A percentile compares a stretch with the other conserved stretches of the same genome.
Evolutionary conservation across 2,329 filamentous ascomycete genomes (phyloP).

Genomic region (Delphinella strobiligena): DNA sequence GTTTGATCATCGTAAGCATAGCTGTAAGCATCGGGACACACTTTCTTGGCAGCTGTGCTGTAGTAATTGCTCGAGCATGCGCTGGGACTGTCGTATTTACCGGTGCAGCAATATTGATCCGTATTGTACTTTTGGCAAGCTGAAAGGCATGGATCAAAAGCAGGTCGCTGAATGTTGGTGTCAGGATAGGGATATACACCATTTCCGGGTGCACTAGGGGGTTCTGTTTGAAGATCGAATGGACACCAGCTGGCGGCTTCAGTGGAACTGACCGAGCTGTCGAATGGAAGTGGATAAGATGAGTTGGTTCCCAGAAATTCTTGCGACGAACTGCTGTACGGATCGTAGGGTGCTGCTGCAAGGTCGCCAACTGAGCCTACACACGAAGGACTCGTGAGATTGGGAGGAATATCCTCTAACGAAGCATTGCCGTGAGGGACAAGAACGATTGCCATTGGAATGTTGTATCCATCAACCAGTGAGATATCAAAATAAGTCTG

Average conservation of each 20-base stretch:
- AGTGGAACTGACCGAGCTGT: conserved; percentile 44
- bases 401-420: conserved; percentile 54
- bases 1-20: conserved; percentile 51
- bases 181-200: conserved; percentile 74
- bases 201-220: conserved; percentile 57
- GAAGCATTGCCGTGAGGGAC: conserved; percentile 45
- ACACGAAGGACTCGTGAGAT: conserved; percentile 65
- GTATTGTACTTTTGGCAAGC: conserved; percentile 59
- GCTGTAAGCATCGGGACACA: conserved; percentile 78
- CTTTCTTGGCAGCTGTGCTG: conserved; percentile 54
- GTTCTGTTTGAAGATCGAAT: conserved; percentile 60
- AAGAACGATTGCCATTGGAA: conserved; percentile 51
- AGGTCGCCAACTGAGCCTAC: conserved; percentile 58
- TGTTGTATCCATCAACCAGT: conserved; percentile 73
- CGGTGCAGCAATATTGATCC: conserved; percentile 64
- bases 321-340: conserved; percentile 40
- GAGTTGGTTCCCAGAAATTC: conserved; percentile 48
- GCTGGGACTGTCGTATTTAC: conserved; percentile 50
- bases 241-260: conserved; percentile 63
- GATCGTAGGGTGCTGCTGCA: conserved; percentile 29
- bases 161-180: conserved; percentile 55
- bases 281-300: conserved; percentile 56
- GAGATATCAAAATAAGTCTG: conserved; percentile 80
- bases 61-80: conserved; percentile 58
- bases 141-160: conserved; percentile 67